phyloP scores from a whole-genome alignment of 2,329 filamentous ascomycete species.

The Trichoderma sp. region DNA sequence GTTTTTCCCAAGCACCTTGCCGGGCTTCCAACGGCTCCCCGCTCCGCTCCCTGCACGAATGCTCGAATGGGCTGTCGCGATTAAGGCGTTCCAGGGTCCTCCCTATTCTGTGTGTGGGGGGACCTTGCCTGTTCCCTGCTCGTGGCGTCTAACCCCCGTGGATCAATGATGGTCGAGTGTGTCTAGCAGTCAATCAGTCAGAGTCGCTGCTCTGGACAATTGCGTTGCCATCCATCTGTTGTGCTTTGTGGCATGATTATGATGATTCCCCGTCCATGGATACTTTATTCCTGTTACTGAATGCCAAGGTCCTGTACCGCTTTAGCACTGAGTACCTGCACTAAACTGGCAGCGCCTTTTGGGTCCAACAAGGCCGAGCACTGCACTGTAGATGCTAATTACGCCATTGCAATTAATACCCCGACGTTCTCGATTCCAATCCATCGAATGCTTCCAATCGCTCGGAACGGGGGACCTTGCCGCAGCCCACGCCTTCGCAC shows the following conservation, averaged over 20 bases:
- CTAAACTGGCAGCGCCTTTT: neutral
- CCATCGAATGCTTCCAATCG: neutral
- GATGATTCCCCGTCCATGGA: neutral
- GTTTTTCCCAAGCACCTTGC: neutral
- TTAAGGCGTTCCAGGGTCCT: slow-evolving; percentile 6
- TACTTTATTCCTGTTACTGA: neutral
- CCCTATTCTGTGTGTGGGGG: slow-evolving; percentile 4
- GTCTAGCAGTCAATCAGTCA: neutral
- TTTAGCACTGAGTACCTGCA: neutral
- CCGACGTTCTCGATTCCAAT: neutral
- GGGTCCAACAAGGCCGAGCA: neutral
- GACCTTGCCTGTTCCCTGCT: slow-evolving; percentile 18
- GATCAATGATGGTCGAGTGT: neutral
- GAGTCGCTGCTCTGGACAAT: neutral
- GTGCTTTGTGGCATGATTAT: neutral
- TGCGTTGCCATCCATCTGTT: neutral
- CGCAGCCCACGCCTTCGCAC: neutral
- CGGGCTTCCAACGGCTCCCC: slow-evolving; percentile 9
- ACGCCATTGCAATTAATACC: neutral
- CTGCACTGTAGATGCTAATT: neutral
- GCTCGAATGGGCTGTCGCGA: slow-evolving; percentile 4
- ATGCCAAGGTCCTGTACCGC: neutral
- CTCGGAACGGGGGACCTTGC: neutral
- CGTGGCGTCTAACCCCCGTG: slow-evolving; percentile 2
- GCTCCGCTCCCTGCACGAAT: slow-evolving; percentile 3